Base-by-base conservation (phyloP, 2,329 filamentous ascomycete genomes). In the Chrysoporthe puriensis region DNA sequence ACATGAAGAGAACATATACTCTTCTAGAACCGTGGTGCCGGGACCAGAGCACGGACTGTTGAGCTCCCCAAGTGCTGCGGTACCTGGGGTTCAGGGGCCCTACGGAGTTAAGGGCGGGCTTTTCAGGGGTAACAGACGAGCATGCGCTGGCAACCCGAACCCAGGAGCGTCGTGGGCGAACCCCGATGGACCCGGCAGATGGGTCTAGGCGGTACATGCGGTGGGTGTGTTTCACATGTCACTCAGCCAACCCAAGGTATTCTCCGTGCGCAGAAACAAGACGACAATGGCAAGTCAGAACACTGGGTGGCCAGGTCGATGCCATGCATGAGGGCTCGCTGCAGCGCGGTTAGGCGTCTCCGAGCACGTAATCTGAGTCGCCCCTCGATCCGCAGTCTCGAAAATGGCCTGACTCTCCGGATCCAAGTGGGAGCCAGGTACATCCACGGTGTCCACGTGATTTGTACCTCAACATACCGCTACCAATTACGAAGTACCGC, bases 141-240 rank as follows among this genome's bases (percentile, higher is more conserved):
- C n/a, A 61, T 61, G 59, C 59, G 59, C 43, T 61, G 42, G 44
- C 57, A 48, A 61, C 59, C 59, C 62, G 36, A 59, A 44, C 63
- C 63, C 63, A 26, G 43, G 46, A 54, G 32, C 18, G 43, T 46
- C 59, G 59, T 61, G 59, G 26, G 42, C 59, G 59, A 61, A 40
- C 40, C 16, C 59, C 52, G 42, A 40, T 44, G 48, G 46, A 43
- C 26, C 57, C 57, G 64, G 36, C 4, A 57, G 44, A 56, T 58
- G 34, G 59, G 59, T 58, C 54, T 64, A 21, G 50, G 32, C 14
- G 54, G 62, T 62, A 66, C 67, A 42, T 60, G 52, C 34, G 56
- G 48, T 50, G 42, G 64, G 46, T 57, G 32, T 60, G 64, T 63
- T 62, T 66, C 67, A 66, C 67, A 69, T 69, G 64, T 69, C 64